Conservation (phyloP, 257 asterid species). For the Ocimum tenuiflorum region DNA sequence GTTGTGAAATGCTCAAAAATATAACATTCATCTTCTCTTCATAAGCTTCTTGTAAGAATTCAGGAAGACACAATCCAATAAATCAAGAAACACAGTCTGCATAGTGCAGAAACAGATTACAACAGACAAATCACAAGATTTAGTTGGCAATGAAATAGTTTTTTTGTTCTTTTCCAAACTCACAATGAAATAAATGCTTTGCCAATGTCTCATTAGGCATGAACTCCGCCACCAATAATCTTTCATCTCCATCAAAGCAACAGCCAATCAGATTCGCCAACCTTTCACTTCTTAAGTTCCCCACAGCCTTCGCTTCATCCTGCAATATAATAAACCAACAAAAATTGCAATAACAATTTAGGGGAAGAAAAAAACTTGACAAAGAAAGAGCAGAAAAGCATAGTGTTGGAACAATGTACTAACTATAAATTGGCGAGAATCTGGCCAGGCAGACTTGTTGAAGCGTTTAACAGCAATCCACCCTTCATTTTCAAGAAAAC, state of each 20-base stretch:
- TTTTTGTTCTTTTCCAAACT: slow-evolving; percentile 12
- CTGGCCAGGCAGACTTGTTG: slow-evolving; percentile 54
- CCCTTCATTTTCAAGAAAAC: slow-evolving; percentile 32
- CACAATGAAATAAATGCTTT: slow-evolving; percentile 47
- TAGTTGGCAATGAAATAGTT: too few relatives aligned
- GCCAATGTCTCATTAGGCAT: slow-evolving; percentile 51
- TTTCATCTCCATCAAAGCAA: slow-evolving; percentile 45
- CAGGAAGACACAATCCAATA: too few relatives aligned
- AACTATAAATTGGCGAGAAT: slow-evolving; percentile 47
- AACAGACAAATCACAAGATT: background rate
- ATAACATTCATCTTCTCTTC: too few relatives aligned
- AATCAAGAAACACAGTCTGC: too few relatives aligned
- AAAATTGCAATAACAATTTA: too few relatives aligned
- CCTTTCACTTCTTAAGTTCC: slow-evolving; percentile 43
- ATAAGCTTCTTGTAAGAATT: too few relatives aligned
- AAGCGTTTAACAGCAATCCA: slow-evolving; percentile 54
- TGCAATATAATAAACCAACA: background rate
- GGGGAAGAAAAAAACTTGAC: too few relatives aligned
- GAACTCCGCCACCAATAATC: slow-evolving; percentile 50
- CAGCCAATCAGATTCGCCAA: slow-evolving; percentile 47
- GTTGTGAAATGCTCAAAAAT: too few relatives aligned
- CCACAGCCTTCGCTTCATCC: slow-evolving; percentile 52
- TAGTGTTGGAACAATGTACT: background rate
- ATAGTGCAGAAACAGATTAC: too few relatives aligned
- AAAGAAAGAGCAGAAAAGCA: background rate